Conservation (phyloP, 495 filamentous ascomycete genomes). For the Chaetomium fimeti region DNA sequence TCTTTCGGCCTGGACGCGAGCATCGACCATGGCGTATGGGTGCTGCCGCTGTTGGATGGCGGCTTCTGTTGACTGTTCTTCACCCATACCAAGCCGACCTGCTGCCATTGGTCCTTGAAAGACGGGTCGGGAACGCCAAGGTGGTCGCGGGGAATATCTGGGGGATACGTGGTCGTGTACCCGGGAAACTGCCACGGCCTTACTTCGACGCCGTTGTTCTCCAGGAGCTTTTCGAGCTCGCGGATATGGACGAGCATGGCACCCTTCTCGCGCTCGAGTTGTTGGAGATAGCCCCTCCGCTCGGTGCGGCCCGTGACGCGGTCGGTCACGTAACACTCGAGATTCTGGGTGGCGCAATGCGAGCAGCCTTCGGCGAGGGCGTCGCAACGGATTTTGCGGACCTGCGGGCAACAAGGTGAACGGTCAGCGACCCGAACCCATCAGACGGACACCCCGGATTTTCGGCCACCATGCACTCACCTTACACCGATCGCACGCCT, state of each 20-base stretch:
- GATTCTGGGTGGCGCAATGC: slow-evolving; percentile 67
- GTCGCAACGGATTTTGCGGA: slow-evolving; percentile 84
- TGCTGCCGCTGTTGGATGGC: slow-evolving; percentile 3
- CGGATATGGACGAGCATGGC: slow-evolving; percentile 52
- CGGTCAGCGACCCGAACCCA: slow-evolving; percentile 5
- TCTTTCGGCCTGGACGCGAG: slow-evolving; percentile 52
- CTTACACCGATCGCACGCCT: slow-evolving; percentile 91
- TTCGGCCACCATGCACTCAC: slow-evolving; percentile 31
- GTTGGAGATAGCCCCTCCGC: slow-evolving; percentile 70
- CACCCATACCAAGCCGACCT: slow-evolving; percentile 50
- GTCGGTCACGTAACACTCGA: slow-evolving; percentile 78
- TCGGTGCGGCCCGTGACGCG: slow-evolving; percentile 80
- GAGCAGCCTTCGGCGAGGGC: slow-evolving; percentile 68
- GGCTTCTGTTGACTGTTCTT: slow-evolving; percentile 38
- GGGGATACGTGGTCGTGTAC: slow-evolving; percentile 35
- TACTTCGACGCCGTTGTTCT: slow-evolving; percentile 40
- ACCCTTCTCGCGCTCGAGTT: slow-evolving; percentile 58
- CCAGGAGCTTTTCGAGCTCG: slow-evolving; percentile 51
- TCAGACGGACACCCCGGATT: not conserved
- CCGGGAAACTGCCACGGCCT: slow-evolving; percentile 38
- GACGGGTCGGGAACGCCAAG: slow-evolving; percentile 35
- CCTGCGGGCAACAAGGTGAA: slow-evolving; percentile 42
- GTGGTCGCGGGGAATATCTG: slow-evolving; percentile 32
- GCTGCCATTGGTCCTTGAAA: slow-evolving; percentile 44
- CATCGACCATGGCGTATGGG: slow-evolving; percentile 33